A percentile compares a stretch with the other conserved stretches of the same genome.
phyloP scores from a whole-genome alignment of 345 rosid species.

The Conringia planisiliqua region DNA sequence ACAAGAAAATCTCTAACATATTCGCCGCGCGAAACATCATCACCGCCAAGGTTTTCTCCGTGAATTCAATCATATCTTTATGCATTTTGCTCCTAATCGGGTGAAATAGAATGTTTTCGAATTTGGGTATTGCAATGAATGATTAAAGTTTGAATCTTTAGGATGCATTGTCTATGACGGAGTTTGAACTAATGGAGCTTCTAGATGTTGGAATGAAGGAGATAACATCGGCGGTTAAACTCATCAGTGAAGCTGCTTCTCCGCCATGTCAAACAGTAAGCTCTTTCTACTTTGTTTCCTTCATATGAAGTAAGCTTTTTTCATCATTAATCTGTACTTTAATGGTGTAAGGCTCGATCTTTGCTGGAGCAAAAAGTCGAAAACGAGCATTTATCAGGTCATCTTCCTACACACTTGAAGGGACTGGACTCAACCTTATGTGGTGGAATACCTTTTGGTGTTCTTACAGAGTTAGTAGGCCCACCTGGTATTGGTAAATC shows the following conservation, averaged over 20 bases:
- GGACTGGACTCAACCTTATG: constrained; percentile 71
- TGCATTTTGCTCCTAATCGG: background rate
- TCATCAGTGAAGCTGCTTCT: constrained; percentile 54
- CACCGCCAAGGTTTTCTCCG: constrained; percentile 56
- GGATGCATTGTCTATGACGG: constrained; percentile 74
- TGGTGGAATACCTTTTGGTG: constrained; percentile 87
- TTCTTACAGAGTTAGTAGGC: constrained; percentile 78
- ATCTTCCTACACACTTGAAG: constrained; percentile 66
- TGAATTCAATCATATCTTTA: background rate
- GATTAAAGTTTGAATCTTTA: background rate
- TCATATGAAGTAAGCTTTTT: background rate
- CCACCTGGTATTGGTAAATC: constrained; percentile 92
- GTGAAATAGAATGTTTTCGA: background rate
- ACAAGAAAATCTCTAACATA: constrained; percentile 46
- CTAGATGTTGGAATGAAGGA: constrained; percentile 55
- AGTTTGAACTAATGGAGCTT: constrained; percentile 73
- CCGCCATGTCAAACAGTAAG: constrained; percentile 65
- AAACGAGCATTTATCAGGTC: constrained; percentile 53
- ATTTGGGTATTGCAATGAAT: background rate
- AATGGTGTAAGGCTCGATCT: constrained; percentile 39
- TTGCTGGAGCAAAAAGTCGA: constrained; percentile 49
- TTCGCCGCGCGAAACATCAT: constrained; percentile 73
- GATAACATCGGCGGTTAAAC: constrained; percentile 48
- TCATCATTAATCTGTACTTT: background rate
- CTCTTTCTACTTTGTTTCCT: background rate